Evolutionary conservation across 2,329 filamentous ascomycete genomes (phyloP), one percentile per base, ranked within the genome.

Genomic region (Aspergillus fructus): DNA sequence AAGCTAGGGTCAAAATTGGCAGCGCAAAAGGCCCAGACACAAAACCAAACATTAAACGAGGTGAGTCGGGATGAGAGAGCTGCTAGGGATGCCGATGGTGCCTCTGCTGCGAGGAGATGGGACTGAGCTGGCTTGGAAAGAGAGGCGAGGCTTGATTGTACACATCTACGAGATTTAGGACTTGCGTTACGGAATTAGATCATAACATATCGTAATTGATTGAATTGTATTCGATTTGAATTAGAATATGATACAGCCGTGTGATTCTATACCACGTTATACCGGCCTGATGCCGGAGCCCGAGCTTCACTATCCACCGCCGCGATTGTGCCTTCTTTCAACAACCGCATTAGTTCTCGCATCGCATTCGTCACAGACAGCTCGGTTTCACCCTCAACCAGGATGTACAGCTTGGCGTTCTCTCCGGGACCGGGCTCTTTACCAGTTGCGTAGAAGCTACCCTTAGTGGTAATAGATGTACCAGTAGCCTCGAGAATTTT

Each of bases 371-470:
- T 90, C 27, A 99, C 94, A 33, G 92, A 88, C 53, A 96, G 81
- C 75, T 99, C 94, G 0, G 94, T 97, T 69, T 99, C 94, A 42
- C 94, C 94, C 73, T 99, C 94, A 56, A 99, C 96, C 59, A 99
- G 83, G 68, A 99, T 97, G 73, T 97, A 99, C 66, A 99, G 79
- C 80, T 97, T 97, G n/a, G 94, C 89, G 65, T 92, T 87, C 54
- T 88, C 89, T 37, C 85, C 87, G 0, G 88, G 74, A 7, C 82
- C 85, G 2, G 91, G 91, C 64, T 91, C 88, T 72, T 96, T 96
- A 63, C 92, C 93, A 2, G 86, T 70, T 1, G 88, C 75, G 68
- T 97, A 97, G 74, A 91, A 97, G 60, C 84, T 94, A 64, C 94
- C 94, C 79, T 99, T 99, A 45, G 92, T 97, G 0, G 94, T 99